Conservation (phyloP, 257 asterid genomes). For the Coffea eugenioides region DNA sequence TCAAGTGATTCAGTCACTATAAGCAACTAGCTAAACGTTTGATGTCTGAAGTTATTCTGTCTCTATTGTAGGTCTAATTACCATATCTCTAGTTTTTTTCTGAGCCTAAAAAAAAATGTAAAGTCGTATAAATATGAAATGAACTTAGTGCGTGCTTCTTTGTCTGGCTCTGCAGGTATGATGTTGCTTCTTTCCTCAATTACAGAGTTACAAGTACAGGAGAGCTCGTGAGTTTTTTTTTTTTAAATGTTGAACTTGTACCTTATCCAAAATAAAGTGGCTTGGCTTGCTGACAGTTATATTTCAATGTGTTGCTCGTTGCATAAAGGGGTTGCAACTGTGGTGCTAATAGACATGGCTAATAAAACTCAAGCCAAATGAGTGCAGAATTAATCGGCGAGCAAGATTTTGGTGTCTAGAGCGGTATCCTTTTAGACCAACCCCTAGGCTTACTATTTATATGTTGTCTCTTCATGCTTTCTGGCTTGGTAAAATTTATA, state of each 20-base stretch:
- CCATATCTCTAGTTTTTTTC: neutral
- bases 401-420: neutral
- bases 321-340: neutral
- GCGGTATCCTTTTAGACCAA: neutral
- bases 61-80: neutral
- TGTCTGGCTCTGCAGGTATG: slow-evolving; percentile 62
- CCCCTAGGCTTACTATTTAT: neutral
- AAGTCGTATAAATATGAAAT: neutral
- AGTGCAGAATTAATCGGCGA: neutral
- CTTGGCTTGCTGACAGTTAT: neutral
- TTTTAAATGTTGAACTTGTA: neutral
- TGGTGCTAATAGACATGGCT: neutral
- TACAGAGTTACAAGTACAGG: slow-evolving; percentile 58
- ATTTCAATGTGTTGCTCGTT: neutral
- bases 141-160: slow-evolving; percentile 17
- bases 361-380: neutral
- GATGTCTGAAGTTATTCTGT: no score
- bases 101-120: neutral
- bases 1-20: neutral
- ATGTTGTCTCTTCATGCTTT: neutral
- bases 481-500: neutral
- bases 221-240: slow-evolving; percentile 55
- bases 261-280: neutral
- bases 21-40: neutral
- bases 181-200: slow-evolving; percentile 70